Base-by-base conservation (phyloP, 2,329 filamentous ascomycete species). In the Penicillium sp. region DNA sequence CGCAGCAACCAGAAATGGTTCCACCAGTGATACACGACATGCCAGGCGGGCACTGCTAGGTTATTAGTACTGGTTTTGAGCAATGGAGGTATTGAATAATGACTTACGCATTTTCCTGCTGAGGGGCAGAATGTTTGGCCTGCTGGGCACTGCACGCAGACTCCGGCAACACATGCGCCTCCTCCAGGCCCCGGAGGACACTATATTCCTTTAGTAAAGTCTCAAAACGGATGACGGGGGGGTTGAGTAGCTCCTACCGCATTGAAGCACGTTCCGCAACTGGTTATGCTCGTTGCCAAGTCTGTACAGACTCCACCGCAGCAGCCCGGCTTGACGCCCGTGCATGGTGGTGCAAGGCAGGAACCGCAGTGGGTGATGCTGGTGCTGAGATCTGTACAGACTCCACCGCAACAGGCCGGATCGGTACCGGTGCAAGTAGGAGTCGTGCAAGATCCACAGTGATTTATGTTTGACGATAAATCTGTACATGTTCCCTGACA, bases 71-170 rank as follows among this genome's bases (percentile, higher is more conserved):
- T 8, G 2, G 1, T 24, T 16, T 3, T 20, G 14, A 2, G 20
- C 2, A 22, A 22, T 22, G 20, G 20, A 2, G 4, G 20, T 13
- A 6, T 2, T 18, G 3, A 10, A 8, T 10, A 13, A 2, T 38
- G 8, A 47, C 54, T 59, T 54, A 60, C 59, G 47, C 55, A 62
- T 30, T 41, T 51, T 47, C 51, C 55, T 27, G 55, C 50, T 18
- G 46, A 11, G 3, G 38, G 13, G 22, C 59, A 62, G 49, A 55
- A 58, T 18, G 50, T 52, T 8, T 25, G 33, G 1, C 43, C n/a
- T 40, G 18, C 20, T 5, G 48, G 48, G 25, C 59, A 60, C 14
- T 18, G 25, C 13, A 49, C 36, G 14, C 57, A 62, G 7, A 41
- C 18, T 0, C 50, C 57, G 5, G 31, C 45, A 20, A 55, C 44